Evolutionary conservation across 331 rosid species (phyloP).

Genomic region (Quercus tomentella): DNA sequence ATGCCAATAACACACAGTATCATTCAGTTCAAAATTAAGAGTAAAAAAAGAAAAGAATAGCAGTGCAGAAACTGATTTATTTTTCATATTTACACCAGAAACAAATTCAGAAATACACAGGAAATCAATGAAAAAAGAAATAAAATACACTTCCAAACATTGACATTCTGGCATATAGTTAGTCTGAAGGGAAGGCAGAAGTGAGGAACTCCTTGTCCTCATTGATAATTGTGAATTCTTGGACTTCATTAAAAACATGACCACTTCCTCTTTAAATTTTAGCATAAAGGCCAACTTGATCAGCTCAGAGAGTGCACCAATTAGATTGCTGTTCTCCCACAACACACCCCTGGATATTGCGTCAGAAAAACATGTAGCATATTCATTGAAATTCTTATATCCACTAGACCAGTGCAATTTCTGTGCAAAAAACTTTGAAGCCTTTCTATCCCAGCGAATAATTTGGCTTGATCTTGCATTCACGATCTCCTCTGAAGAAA

Average conservation of each 20-base stretch:
- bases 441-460: slow-evolving; percentile 50
- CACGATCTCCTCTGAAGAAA: slow-evolving; percentile 34
- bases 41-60: too few relatives aligned
- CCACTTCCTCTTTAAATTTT: slow-evolving; percentile 44
- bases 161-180: neutral
- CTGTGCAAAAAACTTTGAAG: slow-evolving; percentile 34
- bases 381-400: slow-evolving; percentile 24
- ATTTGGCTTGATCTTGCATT: slow-evolving; percentile 24
- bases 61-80: too few relatives aligned
- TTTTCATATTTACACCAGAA: neutral
- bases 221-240: slow-evolving; percentile 48
- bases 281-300: slow-evolving; percentile 51
- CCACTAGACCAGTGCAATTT: slow-evolving; percentile 26
- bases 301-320: slow-evolving; percentile 8
- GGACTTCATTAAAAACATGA: slow-evolving; percentile 59
- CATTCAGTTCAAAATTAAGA: too few relatives aligned
- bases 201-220: slow-evolving; percentile 56
- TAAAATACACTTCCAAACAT: neutral
- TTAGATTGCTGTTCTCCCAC: slow-evolving; percentile 44
- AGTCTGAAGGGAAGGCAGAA: slow-evolving; percentile 29
- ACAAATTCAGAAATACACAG: too few relatives aligned
- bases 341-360: slow-evolving; percentile 44
- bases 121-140: neutral
- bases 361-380: slow-evolving; percentile 59
- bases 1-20: too few relatives aligned